phyloP scores from a whole-genome alignment of 345 rosid species.

The Hibiscus mutabilis region DNA sequence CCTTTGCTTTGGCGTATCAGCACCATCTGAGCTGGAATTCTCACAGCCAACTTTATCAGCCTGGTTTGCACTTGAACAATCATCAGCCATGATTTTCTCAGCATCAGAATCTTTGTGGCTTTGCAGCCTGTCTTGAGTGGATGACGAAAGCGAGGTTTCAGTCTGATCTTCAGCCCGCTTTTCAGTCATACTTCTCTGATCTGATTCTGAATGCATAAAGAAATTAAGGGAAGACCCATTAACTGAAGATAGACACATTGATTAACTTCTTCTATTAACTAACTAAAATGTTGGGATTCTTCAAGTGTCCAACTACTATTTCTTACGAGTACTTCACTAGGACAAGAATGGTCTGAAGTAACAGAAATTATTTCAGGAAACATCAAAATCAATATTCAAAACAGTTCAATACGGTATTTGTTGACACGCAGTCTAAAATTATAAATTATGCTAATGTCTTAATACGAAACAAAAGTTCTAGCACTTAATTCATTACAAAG shows the following conservation, averaged over 20 bases:
- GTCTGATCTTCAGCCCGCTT: slow-evolving; percentile 35
- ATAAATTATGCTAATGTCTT: neutral
- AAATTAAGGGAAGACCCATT: neutral
- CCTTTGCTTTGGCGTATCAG: slow-evolving; percentile 53
- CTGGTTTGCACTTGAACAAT: slow-evolving; percentile 48
- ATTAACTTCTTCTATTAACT: neutral
- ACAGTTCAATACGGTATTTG: neutral
- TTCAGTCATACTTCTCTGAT: slow-evolving; percentile 43
- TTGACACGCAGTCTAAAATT: neutral
- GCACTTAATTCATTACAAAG: neutral
- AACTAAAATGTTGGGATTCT: neutral
- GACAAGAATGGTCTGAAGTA: neutral
- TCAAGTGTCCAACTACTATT: neutral
- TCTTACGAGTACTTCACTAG: neutral
- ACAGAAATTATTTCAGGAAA: neutral
- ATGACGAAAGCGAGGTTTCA: slow-evolving; percentile 48
- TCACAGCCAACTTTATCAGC: slow-evolving; percentile 43
- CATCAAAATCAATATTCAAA: neutral
- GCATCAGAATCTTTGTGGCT: slow-evolving; percentile 36
- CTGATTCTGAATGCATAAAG: slow-evolving; percentile 23
- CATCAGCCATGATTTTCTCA: slow-evolving; percentile 44
- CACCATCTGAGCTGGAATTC: slow-evolving; percentile 46
- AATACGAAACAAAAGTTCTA: neutral
- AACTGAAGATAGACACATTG: neutral
- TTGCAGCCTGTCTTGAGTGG: slow-evolving; percentile 43